Evolutionary conservation across 192 early-diverging fungal genomes (phyloP), one percentile per base, ranked within the genome.

Genomic region (Umbelopsis vinacea): DNA sequence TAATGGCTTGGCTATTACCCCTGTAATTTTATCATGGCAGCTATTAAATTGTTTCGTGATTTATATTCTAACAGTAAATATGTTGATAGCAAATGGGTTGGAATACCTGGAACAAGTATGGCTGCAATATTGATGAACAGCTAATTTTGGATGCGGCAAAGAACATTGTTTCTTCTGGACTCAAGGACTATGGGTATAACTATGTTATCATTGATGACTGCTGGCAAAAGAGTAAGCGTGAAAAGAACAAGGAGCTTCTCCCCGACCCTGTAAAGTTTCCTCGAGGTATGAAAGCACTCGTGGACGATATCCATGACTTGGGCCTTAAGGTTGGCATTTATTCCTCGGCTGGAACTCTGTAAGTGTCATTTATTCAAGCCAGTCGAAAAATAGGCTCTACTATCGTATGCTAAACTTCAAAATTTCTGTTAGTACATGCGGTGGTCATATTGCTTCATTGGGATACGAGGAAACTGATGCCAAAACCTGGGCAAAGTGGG

Each of bases 191-290:
- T 0, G 89, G 89, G 0, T 90, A 90, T 69, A 66, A 83, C 38
- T 85, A 86, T 60, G 73, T 90, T 33, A 80, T 81, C 26, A 60
- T 90, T 45, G 87, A 88, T 52, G 86, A 89, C 47, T 89, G 88
- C 52, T 89, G 88, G 88, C 76, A 80, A 68, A 72, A 70, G 38
- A 75, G 69, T 63, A 71, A 74, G 6, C 82, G 84, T 15, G 81
- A 85, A 43, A 68, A 68, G 2, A 82, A 75, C 1, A 47, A 71
- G 6, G 66, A 77, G 6, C 45, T 83, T 14, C 76, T 78, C 33
- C 23, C 67, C 35, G 82, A 87, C 68, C 71, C 74, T 12, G 71
- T 45, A 2, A 55, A 79, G 38, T 90, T 90, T 69, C 89, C 89
- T 3, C 74, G 77, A 11, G 86, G 86, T 6, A 89, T 89, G 66